A percentile compares a stretch with the other conserved stretches of the same genome.
phyloP scores from a whole-genome alignment of 2,329 filamentous ascomycete species.

The Leptographium flavum region DNA sequence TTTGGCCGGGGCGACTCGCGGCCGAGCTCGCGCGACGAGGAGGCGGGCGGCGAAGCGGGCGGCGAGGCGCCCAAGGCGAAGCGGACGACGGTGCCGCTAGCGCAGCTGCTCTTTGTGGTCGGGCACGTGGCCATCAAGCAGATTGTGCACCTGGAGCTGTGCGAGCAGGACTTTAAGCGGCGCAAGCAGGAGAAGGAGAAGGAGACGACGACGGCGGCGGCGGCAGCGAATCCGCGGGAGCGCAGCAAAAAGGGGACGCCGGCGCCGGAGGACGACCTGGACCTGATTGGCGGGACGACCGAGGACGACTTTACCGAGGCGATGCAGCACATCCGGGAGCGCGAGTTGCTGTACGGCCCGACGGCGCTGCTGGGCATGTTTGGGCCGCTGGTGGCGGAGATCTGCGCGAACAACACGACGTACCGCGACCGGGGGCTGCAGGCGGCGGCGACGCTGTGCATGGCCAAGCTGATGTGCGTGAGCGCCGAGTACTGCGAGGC shows the following conservation, averaged over 20 bases:
- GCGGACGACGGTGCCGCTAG: slow-evolving; percentile 47
- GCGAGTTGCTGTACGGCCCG: slow-evolving; percentile 69
- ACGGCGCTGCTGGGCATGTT: slow-evolving; percentile 80
- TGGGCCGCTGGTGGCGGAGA: slow-evolving; percentile 80
- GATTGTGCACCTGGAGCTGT: slow-evolving; percentile 95
- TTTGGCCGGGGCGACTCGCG: slow-evolving; percentile 36
- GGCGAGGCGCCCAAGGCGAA: background rate
- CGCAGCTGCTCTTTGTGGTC: slow-evolving; percentile 86
- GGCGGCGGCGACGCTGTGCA: slow-evolving; percentile 80
- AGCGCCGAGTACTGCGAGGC: slow-evolving; percentile 91
- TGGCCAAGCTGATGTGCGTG: slow-evolving; percentile 98
- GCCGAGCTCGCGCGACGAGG: background rate
- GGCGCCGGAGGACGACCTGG: slow-evolving; percentile 56
- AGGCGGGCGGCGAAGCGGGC: slow-evolving; percentile 1
- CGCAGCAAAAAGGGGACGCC: slow-evolving; percentile 13
- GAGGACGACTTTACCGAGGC: slow-evolving; percentile 88
- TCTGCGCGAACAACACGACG: slow-evolving; percentile 86
- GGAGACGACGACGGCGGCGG: slow-evolving; percentile 24
- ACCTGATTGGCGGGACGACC: slow-evolving; percentile 91
- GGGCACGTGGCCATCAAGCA: slow-evolving; percentile 97
- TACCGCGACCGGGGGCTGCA: slow-evolving; percentile 86
- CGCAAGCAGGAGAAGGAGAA: slow-evolving; percentile 85
- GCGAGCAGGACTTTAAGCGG: slow-evolving; percentile 94
- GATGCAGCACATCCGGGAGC: slow-evolving; percentile 71
- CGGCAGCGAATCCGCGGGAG: background rate